Evolutionary conservation across 2,329 filamentous ascomycete genomes (phyloP), one percentile per base, ranked within the genome.

Genomic region (Arthrobotrys sphaeroides): DNA sequence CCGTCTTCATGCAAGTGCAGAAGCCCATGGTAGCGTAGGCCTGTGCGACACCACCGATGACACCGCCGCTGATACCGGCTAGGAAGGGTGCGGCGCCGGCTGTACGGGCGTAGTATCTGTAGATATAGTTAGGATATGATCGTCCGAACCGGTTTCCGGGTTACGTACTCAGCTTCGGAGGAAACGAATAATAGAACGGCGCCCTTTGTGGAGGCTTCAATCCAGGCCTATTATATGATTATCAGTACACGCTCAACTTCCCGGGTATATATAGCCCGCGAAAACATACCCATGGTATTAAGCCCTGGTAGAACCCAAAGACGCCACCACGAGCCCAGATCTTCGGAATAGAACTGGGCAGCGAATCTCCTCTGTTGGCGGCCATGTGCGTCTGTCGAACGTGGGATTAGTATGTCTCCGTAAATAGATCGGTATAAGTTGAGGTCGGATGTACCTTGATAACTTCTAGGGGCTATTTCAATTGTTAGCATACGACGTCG

Each of bases 1-100:
- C 95, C 78, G 95, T 99, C 90, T 99, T 99, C 95, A 99, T 99
- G 89, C 95, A 99, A 77, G 95, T 99, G 86, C 95, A 99, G 90
- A 99, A 99, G 80, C 95, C 95, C 94, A 99, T 99, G 83, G 95
- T 99, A 79, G 95, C 95, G 84, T 99, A 99, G 75, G 95, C 95
- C 86, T 99, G 95, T 51, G 94, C 95, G 73, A 99, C 90, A 87
- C 95, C 95, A 83, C 95, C 95, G 20, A 90, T 88, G 87, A 99
- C 93, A 84, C 95, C 95, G 81, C 95, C 95, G 31, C 87, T 83
- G 85, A 99, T 98, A 82, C 95, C 95, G 79, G 90, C 89, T 60
- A 91, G 86, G 84, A 99, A 98, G 84, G 96, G 91, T 81, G 87
- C 89, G 77, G 93, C 94, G 80, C 95, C 95, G 77, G 90, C 88